A percentile compares a stretch with the other conserved stretches of the same genome.
phyloP scores from a whole-genome alignment of 495 filamentous ascomycete genomes.

The Daldinia decipiens region DNA sequence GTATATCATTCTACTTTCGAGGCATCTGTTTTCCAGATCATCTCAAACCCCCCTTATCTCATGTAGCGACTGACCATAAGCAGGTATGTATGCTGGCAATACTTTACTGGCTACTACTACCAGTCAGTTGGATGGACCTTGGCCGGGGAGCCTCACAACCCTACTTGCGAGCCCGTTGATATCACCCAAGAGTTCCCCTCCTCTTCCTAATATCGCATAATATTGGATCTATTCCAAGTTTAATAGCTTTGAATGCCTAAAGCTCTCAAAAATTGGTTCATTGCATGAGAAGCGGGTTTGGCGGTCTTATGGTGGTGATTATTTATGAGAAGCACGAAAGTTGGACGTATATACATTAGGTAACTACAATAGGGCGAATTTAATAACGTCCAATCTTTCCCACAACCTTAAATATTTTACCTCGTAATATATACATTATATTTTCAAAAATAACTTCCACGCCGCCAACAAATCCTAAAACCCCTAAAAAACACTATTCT shows the following conservation, averaged over 20 bases:
- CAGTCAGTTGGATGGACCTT: conserved; percentile 62
- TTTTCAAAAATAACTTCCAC: no score
- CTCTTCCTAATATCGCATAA: conserved; percentile 17
- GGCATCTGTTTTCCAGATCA: background rate
- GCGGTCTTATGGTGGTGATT: background rate
- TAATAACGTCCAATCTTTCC: no score
- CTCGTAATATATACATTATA: no score
- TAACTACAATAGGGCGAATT: no score
- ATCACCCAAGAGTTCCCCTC: conserved; percentile 47
- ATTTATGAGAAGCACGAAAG: background rate
- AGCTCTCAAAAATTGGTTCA: background rate
- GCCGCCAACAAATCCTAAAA: no score
- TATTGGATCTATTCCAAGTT: background rate
- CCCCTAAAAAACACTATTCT: no score
- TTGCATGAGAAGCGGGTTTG: background rate
- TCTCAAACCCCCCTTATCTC: background rate
- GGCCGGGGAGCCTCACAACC: conserved; percentile 61
- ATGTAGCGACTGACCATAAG: background rate
- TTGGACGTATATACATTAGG: background rate
- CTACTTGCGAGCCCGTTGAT: conserved; percentile 62
- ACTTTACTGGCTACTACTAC: conserved; percentile 63
- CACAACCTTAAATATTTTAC: no score
- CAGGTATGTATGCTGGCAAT: conserved; percentile 57
- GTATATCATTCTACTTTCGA: background rate
- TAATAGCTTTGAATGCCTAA: background rate